Evolutionary conservation across 768 basidiomycete genomes (phyloP).

Genomic region (Leccinellum rugosiceps): DNA sequence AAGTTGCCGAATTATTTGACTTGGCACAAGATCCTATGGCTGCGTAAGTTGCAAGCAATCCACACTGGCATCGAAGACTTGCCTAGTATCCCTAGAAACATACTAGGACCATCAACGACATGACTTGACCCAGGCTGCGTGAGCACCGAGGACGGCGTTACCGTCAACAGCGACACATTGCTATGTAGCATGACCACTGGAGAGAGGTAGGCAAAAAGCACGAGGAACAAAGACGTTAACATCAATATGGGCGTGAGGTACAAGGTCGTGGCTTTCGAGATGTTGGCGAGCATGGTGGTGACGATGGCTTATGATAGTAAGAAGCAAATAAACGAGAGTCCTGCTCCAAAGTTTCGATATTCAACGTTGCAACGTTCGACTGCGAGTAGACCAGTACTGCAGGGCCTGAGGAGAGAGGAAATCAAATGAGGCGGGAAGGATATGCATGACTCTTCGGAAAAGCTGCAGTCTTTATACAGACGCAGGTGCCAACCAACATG

Average conservation of each 20-base stretch:
- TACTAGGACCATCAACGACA: constrained; percentile 60
- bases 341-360: constrained; percentile 18
- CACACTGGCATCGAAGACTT: constrained; percentile 11
- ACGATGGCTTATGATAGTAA: not conserved
- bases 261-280: constrained; percentile 65
- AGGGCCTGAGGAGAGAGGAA: constrained; percentile 6
- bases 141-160: constrained; percentile 52
- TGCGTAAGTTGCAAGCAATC: not conserved
- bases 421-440: not conserved
- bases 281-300: constrained; percentile 58
- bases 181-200: constrained; percentile 58
- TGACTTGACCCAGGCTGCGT: constrained; percentile 33
- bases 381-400: constrained; percentile 25
- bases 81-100: constrained; percentile 69
- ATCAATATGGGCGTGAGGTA: constrained; percentile 67
- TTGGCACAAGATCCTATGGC: constrained; percentile 65
- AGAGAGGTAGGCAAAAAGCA: constrained; percentile 65
- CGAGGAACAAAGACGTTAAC: constrained; percentile 62
- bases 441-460: not conserved
- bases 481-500: not conserved
- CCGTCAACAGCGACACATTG: constrained; percentile 61
- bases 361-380: not conserved
- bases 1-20: constrained; percentile 40
- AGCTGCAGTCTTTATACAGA: constrained; percentile 16
- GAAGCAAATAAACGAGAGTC: constrained; percentile 11